Evolutionary conservation across 2,329 filamentous ascomycete species (phyloP), one percentile per base, ranked within the genome.

Genomic region (Colletotrichum graminicola): DNA sequence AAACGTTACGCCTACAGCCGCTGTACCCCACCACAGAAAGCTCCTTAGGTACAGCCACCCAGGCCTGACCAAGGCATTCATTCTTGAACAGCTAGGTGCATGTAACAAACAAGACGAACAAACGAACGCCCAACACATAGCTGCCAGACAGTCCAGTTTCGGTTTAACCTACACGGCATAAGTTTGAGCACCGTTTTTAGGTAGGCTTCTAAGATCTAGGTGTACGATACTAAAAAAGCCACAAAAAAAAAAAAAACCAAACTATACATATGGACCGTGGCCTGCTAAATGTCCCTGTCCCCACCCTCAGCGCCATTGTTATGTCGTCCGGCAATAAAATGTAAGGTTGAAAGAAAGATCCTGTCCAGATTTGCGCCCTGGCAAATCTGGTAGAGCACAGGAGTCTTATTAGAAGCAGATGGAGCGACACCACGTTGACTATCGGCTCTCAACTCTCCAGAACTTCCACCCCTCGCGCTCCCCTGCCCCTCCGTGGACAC

Each of bases 381-480:
- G 45, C 43, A 60, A 23, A 60, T 54, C 47, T 47, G 36, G 45
- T 49, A 41, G 45, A 67, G 18, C 32, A 54, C 34, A n/a, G 7
- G 5, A 21, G 41, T 36, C 23, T 18, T 16, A 66, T 18, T 16
- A 66, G 60, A 55, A 70, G 32, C 47, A 62, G 41, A 71, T 23
- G 34, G 26, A 39, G 51, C 64, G 41, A n/a, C n/a, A n/a, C 36
- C 67, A 23, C 4, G 10, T 39, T 64, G 43, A 34, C 63, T 55
- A 82, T 59, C 75, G 79, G 75, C 81, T 85, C 76, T 90, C 88
- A 41, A 91, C 88, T 74, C 89, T 89, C 94, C 94, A 96, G 79
- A 95, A 96, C 79, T 95, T 95, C 93, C 93, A 96, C 3, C 93
- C 93, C 76, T 94, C 91, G 73, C 92, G 84, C 77, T 92, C 91